Conservation (phyloP, 495 filamentous ascomycete genomes). For the Neurospora sp. region DNA sequence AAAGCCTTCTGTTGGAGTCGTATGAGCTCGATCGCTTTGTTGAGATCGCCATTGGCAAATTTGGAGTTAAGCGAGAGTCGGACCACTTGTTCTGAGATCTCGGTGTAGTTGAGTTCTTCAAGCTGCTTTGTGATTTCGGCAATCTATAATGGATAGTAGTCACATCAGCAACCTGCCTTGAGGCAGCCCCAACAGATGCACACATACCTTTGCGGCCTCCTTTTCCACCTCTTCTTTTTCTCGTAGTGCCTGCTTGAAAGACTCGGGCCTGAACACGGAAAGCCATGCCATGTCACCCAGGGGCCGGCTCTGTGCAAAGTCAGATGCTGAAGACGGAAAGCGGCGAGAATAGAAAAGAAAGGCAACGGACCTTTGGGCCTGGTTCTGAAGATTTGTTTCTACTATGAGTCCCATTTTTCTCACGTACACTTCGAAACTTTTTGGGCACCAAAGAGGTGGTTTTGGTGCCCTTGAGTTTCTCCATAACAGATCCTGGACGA, state of each 20-base stretch:
- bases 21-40: conserved; percentile 67
- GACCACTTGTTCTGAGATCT: conserved; percentile 51
- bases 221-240: conserved; percentile 46
- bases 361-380: conserved; percentile 37
- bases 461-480: conserved; percentile 16
- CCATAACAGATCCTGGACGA: conserved; percentile 3
- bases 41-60: conserved; percentile 57
- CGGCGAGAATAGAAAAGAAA: conserved; percentile 4
- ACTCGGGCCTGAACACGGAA: conserved; percentile 46
- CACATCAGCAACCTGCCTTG: not conserved
- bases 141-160: conserved; percentile 32
- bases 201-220: conserved; percentile 29
- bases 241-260: conserved; percentile 38
- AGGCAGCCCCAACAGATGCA: not conserved
- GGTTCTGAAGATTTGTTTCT: conserved; percentile 38
- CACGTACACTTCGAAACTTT: conserved; percentile 62
- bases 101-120: conserved; percentile 40
- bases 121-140: conserved; percentile 44
- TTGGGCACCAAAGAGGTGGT: conserved; percentile 19
- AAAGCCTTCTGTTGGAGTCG: conserved; percentile 67
- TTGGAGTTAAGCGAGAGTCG: conserved; percentile 56
- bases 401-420: conserved; percentile 47
- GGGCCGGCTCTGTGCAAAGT: conserved; percentile 24
- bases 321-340: conserved; percentile 11
- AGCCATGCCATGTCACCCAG: conserved; percentile 34